Conservation (phyloP, 2,329 filamentous ascomycete genomes). For the Xylaria digitata region DNA sequence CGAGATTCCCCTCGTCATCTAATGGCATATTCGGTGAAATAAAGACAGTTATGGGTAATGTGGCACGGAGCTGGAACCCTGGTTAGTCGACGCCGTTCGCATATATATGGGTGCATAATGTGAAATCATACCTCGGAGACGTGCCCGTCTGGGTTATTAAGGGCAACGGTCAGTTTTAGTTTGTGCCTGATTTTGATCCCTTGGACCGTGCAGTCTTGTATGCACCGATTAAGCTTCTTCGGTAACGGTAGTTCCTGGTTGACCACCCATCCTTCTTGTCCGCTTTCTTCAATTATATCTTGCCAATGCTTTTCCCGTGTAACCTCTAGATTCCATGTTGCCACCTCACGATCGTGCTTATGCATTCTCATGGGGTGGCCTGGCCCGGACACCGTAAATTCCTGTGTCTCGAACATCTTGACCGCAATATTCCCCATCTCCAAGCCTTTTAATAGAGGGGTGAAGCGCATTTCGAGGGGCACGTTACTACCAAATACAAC, state of each 20-base stretch:
- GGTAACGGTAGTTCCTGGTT: constrained; percentile 77
- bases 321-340: constrained; percentile 67
- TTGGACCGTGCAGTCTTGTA: constrained; percentile 89
- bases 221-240: constrained; percentile 81
- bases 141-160: constrained; percentile 95
- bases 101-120: constrained; percentile 1
- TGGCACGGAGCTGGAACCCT: constrained; percentile 76
- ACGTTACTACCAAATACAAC: constrained; percentile 92
- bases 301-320: constrained; percentile 72
- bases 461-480: constrained; percentile 85
- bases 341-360: constrained; percentile 73
- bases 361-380: constrained; percentile 63
- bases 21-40: constrained; percentile 94
- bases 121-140: constrained; percentile 78
- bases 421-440: constrained; percentile 85
- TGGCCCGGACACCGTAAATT: constrained; percentile 66
- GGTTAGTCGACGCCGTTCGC: constrained; percentile 36
- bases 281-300: constrained; percentile 74
- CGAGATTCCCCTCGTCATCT: constrained; percentile 85
- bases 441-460: constrained; percentile 88
- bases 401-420: constrained; percentile 82
- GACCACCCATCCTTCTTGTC: constrained; percentile 73
- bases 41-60: constrained; percentile 90
- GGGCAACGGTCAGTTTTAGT: constrained; percentile 87
- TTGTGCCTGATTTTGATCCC: constrained; percentile 95